Base-by-base conservation (phyloP, 495 filamentous ascomycete species). In the Trichodelitschia bisporula region DNA sequence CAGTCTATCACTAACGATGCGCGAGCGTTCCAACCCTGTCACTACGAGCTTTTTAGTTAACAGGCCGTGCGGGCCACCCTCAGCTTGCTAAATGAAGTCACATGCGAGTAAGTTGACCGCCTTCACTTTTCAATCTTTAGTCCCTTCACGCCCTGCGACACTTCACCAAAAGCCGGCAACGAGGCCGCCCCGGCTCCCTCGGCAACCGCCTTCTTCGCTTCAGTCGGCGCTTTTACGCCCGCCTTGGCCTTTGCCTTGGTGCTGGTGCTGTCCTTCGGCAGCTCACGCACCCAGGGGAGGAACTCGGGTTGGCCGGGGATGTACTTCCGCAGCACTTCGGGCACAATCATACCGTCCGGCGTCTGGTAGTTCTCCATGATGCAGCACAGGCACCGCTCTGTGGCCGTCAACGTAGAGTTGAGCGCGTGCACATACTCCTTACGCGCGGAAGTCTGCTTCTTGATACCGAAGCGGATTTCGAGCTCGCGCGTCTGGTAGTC, bases 291-390 rank as follows among this genome's bases (percentile, higher is more conserved):
- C 47, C 72, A 97, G 4, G 74, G 72, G 21, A 97, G 61, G 55
- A 92, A 90, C 21, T 79, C 75, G 1, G 77, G 79, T 4, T 71
- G 56, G 3, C 83, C 86, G 1, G 83, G 84, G 16, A 97, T 75
- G 46, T 92, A 97, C 55, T 83, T 89, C 27, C 77, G 64, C 28
- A 97, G 61, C 21, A 73, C 70, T 54, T 84, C 71, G 1, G 89
- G 86, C 30, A 95, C 76, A 27, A 62, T 66, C 40, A 92, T 62
- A 29, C 84, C 75, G 40, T 84, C 69, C 41, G 86, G 70, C 2
- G 67, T 79, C 56, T 97, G 86, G 51, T 77, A 95, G 56, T 95
- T 97, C 55, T 97, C 89, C 26, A 97, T 64, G 14, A 95, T 56
- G 43, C 84, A 92, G 60, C 86, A 97, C 16, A 95, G 61, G 14